These are phyloP conservation scores for Rutstroemia sp. DNA, from an alignment of 2,329 filamentous ascomycete species.

Conservation along the genomic window DNA sequence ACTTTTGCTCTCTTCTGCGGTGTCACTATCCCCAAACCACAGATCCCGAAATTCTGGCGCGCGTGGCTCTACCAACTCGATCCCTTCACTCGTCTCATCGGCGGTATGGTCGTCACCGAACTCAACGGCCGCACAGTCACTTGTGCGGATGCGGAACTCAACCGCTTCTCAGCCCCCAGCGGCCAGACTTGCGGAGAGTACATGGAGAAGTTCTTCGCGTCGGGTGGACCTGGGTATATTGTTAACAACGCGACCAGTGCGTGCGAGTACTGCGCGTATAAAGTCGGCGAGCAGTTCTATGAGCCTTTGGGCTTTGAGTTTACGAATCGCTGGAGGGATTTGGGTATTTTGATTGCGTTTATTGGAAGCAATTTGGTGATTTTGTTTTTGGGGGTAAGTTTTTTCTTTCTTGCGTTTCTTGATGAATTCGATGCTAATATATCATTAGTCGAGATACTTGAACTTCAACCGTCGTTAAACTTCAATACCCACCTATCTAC, in stretches of 20 bases:
- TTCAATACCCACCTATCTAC: background rate
- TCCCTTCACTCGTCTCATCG: slow-evolving; percentile 75
- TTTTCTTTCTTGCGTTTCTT: background rate
- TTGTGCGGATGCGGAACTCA: slow-evolving; percentile 56
- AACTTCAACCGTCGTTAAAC: slow-evolving; percentile 38
- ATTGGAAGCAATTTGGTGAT: slow-evolving; percentile 69
- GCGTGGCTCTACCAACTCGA: slow-evolving; percentile 77
- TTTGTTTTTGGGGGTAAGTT: slow-evolving; percentile 41
- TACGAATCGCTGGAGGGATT: slow-evolving; percentile 67
- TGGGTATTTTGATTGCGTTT: slow-evolving; percentile 72
- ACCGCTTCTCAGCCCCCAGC: slow-evolving; percentile 57
- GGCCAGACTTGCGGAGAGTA: slow-evolving; percentile 67
- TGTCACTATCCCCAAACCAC: slow-evolving; percentile 70
- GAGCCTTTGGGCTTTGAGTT: slow-evolving; percentile 58
- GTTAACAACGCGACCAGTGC: slow-evolving; percentile 54
- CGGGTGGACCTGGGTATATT: slow-evolving; percentile 66
- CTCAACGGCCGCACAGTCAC: slow-evolving; percentile 57
- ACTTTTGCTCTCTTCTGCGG: slow-evolving; percentile 82
- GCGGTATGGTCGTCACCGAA: slow-evolving; percentile 72
- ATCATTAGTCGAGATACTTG: slow-evolving; percentile 31
- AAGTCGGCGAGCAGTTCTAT: slow-evolving; percentile 75
- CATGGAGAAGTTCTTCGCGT: slow-evolving; percentile 62
- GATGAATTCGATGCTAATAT: slow-evolving; percentile 9
- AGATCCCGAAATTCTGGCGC: slow-evolving; percentile 74
- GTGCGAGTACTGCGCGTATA: slow-evolving; percentile 79